Percentiles rank a stretch among this genome's conserved stretches.
These are phyloP conservation scores for Tuber microsphaerosporum DNA, from an alignment of 495 filamentous ascomycete species.

Conservation along the genomic window DNA sequence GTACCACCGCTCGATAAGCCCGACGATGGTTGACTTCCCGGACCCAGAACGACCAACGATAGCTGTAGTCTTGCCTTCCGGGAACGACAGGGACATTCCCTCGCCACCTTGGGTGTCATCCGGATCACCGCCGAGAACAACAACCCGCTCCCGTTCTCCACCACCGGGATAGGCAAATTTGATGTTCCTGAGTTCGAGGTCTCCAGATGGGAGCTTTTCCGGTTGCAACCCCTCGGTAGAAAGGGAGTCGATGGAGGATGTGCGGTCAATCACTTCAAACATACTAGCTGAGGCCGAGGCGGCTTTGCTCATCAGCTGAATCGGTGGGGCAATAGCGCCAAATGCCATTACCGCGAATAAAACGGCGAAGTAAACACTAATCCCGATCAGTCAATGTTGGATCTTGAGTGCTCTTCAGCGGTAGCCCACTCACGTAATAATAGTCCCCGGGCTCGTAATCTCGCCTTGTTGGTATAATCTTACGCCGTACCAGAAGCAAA, in stretches of 20 bases:
- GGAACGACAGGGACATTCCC: slow-evolving; percentile 83
- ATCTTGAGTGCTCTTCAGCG: not conserved
- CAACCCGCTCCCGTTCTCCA: slow-evolving; percentile 21
- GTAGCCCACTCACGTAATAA: slow-evolving; percentile 48
- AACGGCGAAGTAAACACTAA: slow-evolving; percentile 51
- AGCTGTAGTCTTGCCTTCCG: slow-evolving; percentile 78
- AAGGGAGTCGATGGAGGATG: slow-evolving; percentile 46
- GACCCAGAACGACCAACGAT: slow-evolving; percentile 71
- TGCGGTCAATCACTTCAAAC: slow-evolving; percentile 52
- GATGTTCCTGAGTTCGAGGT: slow-evolving; percentile 55
- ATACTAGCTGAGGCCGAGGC: slow-evolving; percentile 52
- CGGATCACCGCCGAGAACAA: slow-evolving; percentile 50
- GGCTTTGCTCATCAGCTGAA: slow-evolving; percentile 49
- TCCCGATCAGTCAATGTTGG: slow-evolving; percentile 3
- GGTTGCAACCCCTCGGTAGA: slow-evolving; percentile 46
- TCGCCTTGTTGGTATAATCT: slow-evolving; percentile 43
- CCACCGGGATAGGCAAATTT: slow-evolving; percentile 57
- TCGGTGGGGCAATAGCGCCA: slow-evolving; percentile 49
- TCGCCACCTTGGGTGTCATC: slow-evolving; percentile 51
- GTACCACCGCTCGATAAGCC: slow-evolving; percentile 60
- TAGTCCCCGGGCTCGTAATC: slow-evolving; percentile 46
- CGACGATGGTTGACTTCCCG: slow-evolving; percentile 63
- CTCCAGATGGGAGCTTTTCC: slow-evolving; percentile 48
- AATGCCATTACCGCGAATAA: slow-evolving; percentile 52
- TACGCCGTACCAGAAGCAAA: slow-evolving; percentile 47